Evolutionary conservation across 179 eudicot species (phyloP), one percentile per base, ranked within the genome.

Genomic region (Gypsophila paniculata): DNA sequence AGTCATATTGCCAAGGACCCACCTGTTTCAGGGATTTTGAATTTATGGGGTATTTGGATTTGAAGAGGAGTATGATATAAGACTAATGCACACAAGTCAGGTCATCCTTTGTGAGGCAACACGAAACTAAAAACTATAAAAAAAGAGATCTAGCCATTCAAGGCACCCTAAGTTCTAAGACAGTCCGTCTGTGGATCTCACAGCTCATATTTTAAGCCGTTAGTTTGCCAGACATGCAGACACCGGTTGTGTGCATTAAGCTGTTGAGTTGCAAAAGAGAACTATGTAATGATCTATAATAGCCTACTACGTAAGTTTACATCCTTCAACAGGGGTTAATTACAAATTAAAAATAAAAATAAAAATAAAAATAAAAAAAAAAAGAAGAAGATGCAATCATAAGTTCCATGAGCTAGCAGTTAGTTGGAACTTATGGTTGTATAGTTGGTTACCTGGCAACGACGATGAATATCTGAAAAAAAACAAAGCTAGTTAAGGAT

Each of bases 391-490:
- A 57, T 38, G 55, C 61, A 77, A 72, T 14, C 19, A 51, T 36
- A 69, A 46, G 25, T 23, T 48, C 34, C 44, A 61, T 61, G 53
- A 49, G 29, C 8, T 58, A 62, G 14, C 3, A 57, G 63, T n/a
- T n/a, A n/a, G n/a, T n/a, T n/a, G n/a, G n/a, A n/a, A n/a, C n/a
- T n/a, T n/a, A n/a, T n/a, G n/a, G n/a, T n/a, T n/a, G n/a, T n/a
- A n/a, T n/a, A n/a, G 68, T 19, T 0, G 34, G 36, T 77, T 88
- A 94, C 99, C 99, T 94, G 76, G 99, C 90, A 69, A 94, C 73
- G 62, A 82, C 87, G 75, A 94, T 95, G 81, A 86, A 85, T 78
- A 94, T 66, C 99, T 94, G 85, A 73, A 68, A 22, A 76, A n/a
- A 76, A 72, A 70, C 70, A 75, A 69, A 55, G 74, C 69, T 76